Evolutionary conservation across 495 filamentous ascomycete genomes (phyloP).

Genomic region (Chaetomidium leptoderma): DNA sequence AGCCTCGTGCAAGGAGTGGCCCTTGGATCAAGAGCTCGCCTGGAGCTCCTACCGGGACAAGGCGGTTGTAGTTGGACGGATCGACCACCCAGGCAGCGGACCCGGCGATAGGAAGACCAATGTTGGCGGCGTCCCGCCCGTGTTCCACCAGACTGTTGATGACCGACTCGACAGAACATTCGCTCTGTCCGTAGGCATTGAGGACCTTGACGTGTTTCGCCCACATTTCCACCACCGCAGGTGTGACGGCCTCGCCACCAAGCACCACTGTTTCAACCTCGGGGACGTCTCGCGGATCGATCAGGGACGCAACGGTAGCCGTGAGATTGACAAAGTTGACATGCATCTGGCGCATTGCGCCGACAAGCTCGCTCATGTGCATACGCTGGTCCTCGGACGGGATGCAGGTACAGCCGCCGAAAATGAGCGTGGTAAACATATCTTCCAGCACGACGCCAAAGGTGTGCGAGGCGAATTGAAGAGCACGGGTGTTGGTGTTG

Average conservation of each 20-base stretch:
- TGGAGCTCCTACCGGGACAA: constrained; percentile 40
- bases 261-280: constrained; percentile 23
- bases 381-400: constrained; percentile 29
- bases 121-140: constrained; percentile 13
- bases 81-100: constrained; percentile 28
- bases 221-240: constrained; percentile 18
- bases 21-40: constrained; percentile 49
- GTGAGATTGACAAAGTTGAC: constrained; percentile 26
- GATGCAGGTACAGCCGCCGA: constrained; percentile 35
- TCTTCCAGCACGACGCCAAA: constrained; percentile 56
- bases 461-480: constrained; percentile 58
- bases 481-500: constrained; percentile 32
- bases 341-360: constrained; percentile 25
- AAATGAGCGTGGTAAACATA: constrained; percentile 50
- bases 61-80: constrained; percentile 23
- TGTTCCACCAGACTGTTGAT: background rate
- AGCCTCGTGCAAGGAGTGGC: constrained; percentile 30
- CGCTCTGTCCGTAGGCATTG: constrained; percentile 50
- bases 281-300: constrained; percentile 19
- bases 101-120: constrained; percentile 22
- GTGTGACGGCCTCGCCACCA: constrained; percentile 25
- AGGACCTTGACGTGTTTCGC: constrained; percentile 38
- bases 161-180: constrained; percentile 31
- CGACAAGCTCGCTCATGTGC: constrained; percentile 24
- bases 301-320: constrained; percentile 19